Percentiles rank a stretch among this genome's conserved stretches.
phyloP scores from a whole-genome alignment of 805 yeast species.

The Starmerella bombicola region DNA sequence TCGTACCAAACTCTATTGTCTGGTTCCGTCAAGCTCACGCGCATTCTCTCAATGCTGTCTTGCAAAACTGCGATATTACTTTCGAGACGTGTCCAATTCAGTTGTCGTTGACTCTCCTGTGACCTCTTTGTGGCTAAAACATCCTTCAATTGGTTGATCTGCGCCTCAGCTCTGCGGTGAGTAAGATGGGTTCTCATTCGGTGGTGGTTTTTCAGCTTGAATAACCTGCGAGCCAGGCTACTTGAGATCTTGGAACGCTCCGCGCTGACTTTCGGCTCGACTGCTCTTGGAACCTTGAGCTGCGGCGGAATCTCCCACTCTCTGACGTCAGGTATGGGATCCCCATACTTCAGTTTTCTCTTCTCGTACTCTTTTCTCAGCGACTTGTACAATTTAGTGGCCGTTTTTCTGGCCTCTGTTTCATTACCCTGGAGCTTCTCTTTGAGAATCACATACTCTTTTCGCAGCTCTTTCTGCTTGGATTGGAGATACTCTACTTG shows the following conservation, averaged over 20 bases:
- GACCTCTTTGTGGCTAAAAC: too few relatives aligned
- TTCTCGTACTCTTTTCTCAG: conserved; percentile 1
- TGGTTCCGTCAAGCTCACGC: too few relatives aligned
- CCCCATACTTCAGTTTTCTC: not conserved
- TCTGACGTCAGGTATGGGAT: not conserved
- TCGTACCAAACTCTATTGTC: too few relatives aligned
- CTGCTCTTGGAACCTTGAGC: not conserved
- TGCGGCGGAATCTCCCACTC: conserved; percentile 8
- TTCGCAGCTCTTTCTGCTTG: not conserved
- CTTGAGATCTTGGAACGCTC: not conserved
- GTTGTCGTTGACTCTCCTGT: too few relatives aligned
- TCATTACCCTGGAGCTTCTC: not conserved
- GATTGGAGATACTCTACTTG: too few relatives aligned
- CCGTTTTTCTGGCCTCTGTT: not conserved
- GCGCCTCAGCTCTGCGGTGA: too few relatives aligned
- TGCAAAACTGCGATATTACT: too few relatives aligned
- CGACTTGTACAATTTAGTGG: not conserved
- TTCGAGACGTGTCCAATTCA: too few relatives aligned
- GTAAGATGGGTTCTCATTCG: not conserved
- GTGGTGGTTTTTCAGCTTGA: conserved; percentile 1
- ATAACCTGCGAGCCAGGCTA: not conserved
- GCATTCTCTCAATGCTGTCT: too few relatives aligned
- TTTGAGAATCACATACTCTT: not conserved
- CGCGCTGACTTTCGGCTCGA: not conserved
- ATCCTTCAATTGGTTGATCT: too few relatives aligned